Evolutionary conservation across 2,329 filamentous ascomycete species (phyloP), one percentile per base, ranked within the genome.

Genomic region (Aspergillus intermedius): DNA sequence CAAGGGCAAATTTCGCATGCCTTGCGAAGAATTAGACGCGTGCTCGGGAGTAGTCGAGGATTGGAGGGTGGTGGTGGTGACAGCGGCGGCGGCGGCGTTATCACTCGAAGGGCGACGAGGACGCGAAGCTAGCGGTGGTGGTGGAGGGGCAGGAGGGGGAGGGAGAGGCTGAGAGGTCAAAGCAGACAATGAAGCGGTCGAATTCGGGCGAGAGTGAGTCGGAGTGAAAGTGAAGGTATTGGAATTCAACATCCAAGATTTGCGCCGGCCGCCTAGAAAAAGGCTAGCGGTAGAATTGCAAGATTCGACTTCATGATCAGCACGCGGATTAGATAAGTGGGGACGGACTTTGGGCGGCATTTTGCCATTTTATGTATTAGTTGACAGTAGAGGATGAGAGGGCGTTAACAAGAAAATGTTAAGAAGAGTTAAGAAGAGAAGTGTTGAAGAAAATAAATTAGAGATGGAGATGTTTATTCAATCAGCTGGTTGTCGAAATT

Each of bases 231-330:
- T 15, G 21, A 32, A 37, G 23, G 17, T 42, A 17, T 17, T 25
- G 40, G 42, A n/a, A 44, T 50, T 46, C 49, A 47, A 37, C 68
- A 74, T 73, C 71, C 71, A 73, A 44, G 68, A 57, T 53, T 57
- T 67, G 51, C 63, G 65, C 44, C 59, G 52, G 44, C 63, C 58
- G 43, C 69, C 70, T 21, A 74, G 53, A 53, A 73, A 74, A 45
- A 61, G 57, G 47, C 51, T 69, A 42, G 65, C 65, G 12, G 71
- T 74, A 42, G 63, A 64, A 56, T 73, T 74, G 46, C 62, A 65
- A 10, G 58, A 58, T 39, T 62, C 55, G 30, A 67, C 39, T 19
- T 46, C 49, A 34, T 54, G 41, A 44, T 54, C 57, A 23, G 51
- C 47, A 39, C 43, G 46, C 35, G 40, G 45, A 42, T 53, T 47